A percentile compares a stretch with the other conserved stretches of the same genome.
These are phyloP conservation scores for Neurospora africana DNA, from an alignment of 495 filamentous ascomycete genomes.

Conservation along the genomic window DNA sequence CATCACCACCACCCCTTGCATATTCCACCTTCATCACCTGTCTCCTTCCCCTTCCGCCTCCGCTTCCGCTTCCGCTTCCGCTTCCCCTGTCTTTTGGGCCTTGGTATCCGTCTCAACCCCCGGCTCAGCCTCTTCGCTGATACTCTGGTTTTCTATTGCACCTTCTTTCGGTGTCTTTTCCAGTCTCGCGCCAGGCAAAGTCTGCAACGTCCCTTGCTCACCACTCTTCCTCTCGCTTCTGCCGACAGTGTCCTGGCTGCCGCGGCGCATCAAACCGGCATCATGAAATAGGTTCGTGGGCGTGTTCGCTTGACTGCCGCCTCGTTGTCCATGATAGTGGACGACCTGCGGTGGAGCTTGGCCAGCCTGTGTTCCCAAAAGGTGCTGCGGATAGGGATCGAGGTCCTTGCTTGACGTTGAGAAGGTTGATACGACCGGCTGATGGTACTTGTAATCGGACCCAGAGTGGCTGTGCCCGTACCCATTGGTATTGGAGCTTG, in stretches of 20 bases:
- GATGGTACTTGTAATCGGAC: conserved; percentile 43
- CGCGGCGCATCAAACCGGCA: conserved; percentile 23
- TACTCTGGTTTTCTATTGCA: not conserved
- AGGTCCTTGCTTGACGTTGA: conserved; percentile 68
- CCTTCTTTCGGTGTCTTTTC: conserved; percentile 3
- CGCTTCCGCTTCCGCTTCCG: conserved; percentile 1
- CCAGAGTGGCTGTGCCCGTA: not conserved
- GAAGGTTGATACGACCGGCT: conserved; percentile 61
- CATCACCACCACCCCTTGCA: conserved; percentile 1
- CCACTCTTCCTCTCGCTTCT: conserved; percentile 17
- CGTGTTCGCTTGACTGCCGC: conserved; percentile 51
- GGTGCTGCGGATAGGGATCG: conserved; percentile 57
- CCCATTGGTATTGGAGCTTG: not conserved
- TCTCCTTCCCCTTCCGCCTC: conserved; percentile 3
- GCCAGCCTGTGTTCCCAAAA: conserved; percentile 46
- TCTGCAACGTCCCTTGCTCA: conserved; percentile 22
- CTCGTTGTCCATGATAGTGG: conserved; percentile 49
- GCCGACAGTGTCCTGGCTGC: conserved; percentile 29
- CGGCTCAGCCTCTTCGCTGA: not conserved
- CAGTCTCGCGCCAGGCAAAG: conserved; percentile 27
- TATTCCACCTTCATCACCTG: conserved; percentile 9
- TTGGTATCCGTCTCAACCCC: not conserved
- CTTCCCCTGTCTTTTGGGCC: not conserved
- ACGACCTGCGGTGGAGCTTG: conserved; percentile 51
- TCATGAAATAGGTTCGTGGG: conserved; percentile 39